Base-by-base conservation (phyloP, 2,329 filamentous ascomycete species). In the Trichoderma brevicompactum region DNA sequence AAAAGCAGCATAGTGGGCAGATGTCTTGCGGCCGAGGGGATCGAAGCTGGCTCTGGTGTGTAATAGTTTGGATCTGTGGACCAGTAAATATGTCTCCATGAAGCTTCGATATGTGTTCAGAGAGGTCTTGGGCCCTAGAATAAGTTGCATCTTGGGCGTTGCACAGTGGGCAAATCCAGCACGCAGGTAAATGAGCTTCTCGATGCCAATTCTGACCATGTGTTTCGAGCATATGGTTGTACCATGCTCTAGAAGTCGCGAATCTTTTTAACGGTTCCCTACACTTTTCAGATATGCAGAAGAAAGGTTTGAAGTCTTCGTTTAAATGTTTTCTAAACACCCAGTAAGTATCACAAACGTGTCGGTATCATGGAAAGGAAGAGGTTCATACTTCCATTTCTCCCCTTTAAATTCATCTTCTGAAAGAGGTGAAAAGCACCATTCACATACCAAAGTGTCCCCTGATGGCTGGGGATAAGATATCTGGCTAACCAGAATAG, bases 231-330 rank as follows among this genome's bases (percentile, higher is more conserved):
- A 67, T 67, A 28, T 67, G 66, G 2, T 32, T 41, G 2, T 64
- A 59, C 66, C 66, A 67, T 8, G 54, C 28, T 23, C 43, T 50
- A 2, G 66, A 67, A 12, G 56, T 66, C 32, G 66, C 15, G 23
- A 67, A 67, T 34, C 52, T 40, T 5, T 46, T 52, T 7, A 52
- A 44, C 0, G 50, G 41, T 32, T 55, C 40, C 7, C 52, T 64
- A 13, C 66, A 67, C 6, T 66, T 66, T 9, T 67, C 66, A 5
- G 66, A 67, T 10, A 67, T 66, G 43, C 58, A 61, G 15, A 50
- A 5, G 1, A 50, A 61, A 6, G 58, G 58, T 15, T 52, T 50
- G 3, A 61, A 52, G 10, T 61, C 46, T 5, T 41, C 58, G 3
- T 61, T 52, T 1, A 61, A 9, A 50, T 61, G 58, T 13, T 52